Evolutionary conservation across 192 early-diverging fungal genomes (phyloP).

Genomic region (Dispira simplex): DNA sequence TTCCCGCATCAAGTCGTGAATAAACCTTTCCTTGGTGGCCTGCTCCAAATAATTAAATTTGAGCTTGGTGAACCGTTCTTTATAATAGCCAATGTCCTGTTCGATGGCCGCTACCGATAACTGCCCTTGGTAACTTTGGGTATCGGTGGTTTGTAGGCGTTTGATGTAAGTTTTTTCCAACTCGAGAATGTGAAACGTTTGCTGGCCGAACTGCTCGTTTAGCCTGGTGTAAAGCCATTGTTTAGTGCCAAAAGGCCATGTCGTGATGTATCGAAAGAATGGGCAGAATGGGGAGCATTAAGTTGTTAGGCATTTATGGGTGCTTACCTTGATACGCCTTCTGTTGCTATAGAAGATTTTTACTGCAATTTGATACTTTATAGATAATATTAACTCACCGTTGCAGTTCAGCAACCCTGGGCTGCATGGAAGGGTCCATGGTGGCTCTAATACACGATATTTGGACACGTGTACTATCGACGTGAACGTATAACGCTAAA

Average conservation of each 20-base stretch:
- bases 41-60: slow-evolving; percentile 39
- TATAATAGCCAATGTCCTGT: background rate
- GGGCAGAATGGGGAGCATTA: background rate
- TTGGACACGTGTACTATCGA: background rate
- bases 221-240: background rate
- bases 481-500: too few species aligned
- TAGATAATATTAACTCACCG: background rate
- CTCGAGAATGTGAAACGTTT: background rate
- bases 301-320: background rate
- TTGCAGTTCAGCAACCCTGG: background rate
- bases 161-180: slow-evolving; percentile 1
- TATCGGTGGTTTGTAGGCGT: too few species aligned
- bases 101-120: background rate
- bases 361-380: background rate
- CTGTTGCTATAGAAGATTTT: background rate
- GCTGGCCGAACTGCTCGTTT: background rate
- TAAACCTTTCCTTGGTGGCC: slow-evolving; percentile 32
- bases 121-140: background rate
- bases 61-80: slow-evolving; percentile 38
- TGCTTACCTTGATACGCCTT: background rate
- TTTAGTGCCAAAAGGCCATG: background rate
- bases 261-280: background rate
- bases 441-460: background rate
- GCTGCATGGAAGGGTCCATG: slow-evolving; percentile 1
- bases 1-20: slow-evolving; percentile 24